Evolutionary conservation across 345 rosid species (phyloP).

Genomic region (Psidium guajava): DNA sequence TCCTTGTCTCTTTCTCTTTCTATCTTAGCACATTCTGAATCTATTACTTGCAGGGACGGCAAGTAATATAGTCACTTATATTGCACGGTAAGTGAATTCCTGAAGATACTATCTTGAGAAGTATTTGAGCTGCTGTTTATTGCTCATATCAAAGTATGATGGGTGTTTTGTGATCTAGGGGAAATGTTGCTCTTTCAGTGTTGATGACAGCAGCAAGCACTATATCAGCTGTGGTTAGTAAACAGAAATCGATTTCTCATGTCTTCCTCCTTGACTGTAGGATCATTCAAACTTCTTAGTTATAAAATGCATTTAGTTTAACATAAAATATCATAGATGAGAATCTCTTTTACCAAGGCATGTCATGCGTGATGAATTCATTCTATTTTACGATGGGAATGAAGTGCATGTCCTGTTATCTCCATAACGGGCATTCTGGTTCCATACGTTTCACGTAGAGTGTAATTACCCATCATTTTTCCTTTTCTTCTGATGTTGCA

Average conservation of each 20-base stretch:
- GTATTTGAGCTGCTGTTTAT: background rate
- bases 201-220: constrained; percentile 94
- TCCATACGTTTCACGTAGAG: background rate
- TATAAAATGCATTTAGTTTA: background rate
- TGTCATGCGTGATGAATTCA: background rate
- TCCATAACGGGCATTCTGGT: background rate
- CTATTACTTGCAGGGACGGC: constrained; percentile 63
- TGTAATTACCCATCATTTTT: background rate
- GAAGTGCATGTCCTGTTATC: background rate
- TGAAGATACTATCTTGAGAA: background rate
- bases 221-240: constrained; percentile 75
- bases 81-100: constrained; percentile 47
- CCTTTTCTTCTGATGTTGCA: constrained; percentile 13
- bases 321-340: background rate
- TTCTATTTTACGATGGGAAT: background rate
- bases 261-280: background rate
- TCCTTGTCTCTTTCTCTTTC: background rate
- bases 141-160: background rate
- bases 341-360: background rate
- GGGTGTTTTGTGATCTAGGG: constrained; percentile 32
- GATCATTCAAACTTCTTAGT: background rate
- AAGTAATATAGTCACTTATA: constrained; percentile 82
- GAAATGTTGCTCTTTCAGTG: constrained; percentile 86
- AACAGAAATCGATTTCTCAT: background rate
- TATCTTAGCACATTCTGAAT: background rate